Conservation (phyloP, 1,284 basidiomycete genomes). For the Pseudozyma thailandica region DNA sequence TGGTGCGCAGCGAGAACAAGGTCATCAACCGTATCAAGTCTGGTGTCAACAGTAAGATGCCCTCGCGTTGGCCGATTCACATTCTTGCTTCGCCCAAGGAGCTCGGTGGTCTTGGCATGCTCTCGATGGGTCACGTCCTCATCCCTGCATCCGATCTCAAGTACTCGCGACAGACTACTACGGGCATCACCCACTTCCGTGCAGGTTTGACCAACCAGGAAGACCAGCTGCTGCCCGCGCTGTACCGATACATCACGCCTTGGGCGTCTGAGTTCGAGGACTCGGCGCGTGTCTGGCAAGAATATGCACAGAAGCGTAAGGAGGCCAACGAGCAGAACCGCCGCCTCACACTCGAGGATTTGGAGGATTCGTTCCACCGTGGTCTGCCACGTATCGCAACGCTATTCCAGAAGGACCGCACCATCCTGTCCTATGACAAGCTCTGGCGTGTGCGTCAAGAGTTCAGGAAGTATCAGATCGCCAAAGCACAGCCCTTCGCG, state of each 20-base stretch:
- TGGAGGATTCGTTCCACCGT: constrained; percentile 97
- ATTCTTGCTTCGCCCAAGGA: constrained; percentile 73
- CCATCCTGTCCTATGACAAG: constrained; percentile 96
- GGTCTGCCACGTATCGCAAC: constrained; percentile 98
- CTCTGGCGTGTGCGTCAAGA: constrained; percentile 86
- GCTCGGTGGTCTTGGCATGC: constrained; percentile 92
- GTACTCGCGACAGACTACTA: constrained; percentile 98
- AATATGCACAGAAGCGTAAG: constrained; percentile 99
- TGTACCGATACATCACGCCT: constrained; percentile 97
- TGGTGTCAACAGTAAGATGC: constrained; percentile 98
- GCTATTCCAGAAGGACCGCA: constrained; percentile 96
- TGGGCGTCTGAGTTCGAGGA: constrained; percentile 99
- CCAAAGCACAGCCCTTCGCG: constrained; percentile 89
- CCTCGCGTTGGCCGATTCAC: constrained; percentile 84
- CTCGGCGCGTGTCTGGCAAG: constrained; percentile 97
- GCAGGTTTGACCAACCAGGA: constrained; percentile 88
- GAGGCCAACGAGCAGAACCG: constrained; percentile 98
- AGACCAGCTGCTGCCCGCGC: constrained; percentile 77
- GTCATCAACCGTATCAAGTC: constrained; percentile 98
- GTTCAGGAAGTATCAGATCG: constrained; percentile 95
- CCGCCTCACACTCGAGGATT: constrained; percentile 94
- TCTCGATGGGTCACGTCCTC: constrained; percentile 98
- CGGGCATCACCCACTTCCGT: constrained; percentile 88
- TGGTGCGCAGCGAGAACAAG: constrained; percentile 68
- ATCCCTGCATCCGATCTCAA: constrained; percentile 96